These are phyloP conservation scores for Apiosordaria backusii DNA, from an alignment of 495 filamentous ascomycete species.

Conservation along the genomic window DNA sequence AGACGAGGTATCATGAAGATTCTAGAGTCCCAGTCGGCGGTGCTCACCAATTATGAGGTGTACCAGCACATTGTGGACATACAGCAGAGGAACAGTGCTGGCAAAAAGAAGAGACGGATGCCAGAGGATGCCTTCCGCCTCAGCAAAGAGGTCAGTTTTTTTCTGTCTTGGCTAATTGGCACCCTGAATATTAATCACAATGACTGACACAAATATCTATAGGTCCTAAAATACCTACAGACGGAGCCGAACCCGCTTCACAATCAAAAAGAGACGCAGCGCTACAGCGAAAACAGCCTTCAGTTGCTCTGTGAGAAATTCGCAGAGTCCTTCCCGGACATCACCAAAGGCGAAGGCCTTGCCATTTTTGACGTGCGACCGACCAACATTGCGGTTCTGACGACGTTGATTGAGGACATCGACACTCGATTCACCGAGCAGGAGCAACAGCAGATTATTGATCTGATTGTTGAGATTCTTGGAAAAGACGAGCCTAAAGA, in stretches of 20 bases:
- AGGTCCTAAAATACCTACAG: slow-evolving; percentile 41
- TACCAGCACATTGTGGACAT: slow-evolving; percentile 44
- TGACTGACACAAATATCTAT: neutral
- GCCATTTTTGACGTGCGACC: slow-evolving; percentile 47
- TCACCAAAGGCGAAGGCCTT: slow-evolving; percentile 46
- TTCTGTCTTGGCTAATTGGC: neutral
- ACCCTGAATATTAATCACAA: neutral
- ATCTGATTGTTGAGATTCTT: slow-evolving; percentile 41
- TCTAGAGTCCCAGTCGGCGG: slow-evolving; percentile 44
- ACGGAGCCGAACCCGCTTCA: slow-evolving; percentile 40
- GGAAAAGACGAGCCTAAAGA: slow-evolving; percentile 25
- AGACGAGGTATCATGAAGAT: slow-evolving; percentile 41
- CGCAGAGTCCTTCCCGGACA: slow-evolving; percentile 32
- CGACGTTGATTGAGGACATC: slow-evolving; percentile 44
- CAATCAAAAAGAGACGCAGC: slow-evolving; percentile 39
- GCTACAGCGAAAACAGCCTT: slow-evolving; percentile 33
- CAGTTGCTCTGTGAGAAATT: slow-evolving; percentile 37
- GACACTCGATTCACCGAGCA: slow-evolving; percentile 43
- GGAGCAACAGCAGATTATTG: slow-evolving; percentile 41
- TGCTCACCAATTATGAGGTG: slow-evolving; percentile 49
- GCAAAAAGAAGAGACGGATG: slow-evolving; percentile 35
- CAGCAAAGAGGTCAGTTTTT: slow-evolving; percentile 24
- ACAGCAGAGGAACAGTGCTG: slow-evolving; percentile 34
- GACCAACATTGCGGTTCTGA: slow-evolving; percentile 32
- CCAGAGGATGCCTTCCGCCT: slow-evolving; percentile 37